phyloP scores from a whole-genome alignment of 2,329 filamentous ascomycete genomes.

The Didymellaceae sp. region DNA sequence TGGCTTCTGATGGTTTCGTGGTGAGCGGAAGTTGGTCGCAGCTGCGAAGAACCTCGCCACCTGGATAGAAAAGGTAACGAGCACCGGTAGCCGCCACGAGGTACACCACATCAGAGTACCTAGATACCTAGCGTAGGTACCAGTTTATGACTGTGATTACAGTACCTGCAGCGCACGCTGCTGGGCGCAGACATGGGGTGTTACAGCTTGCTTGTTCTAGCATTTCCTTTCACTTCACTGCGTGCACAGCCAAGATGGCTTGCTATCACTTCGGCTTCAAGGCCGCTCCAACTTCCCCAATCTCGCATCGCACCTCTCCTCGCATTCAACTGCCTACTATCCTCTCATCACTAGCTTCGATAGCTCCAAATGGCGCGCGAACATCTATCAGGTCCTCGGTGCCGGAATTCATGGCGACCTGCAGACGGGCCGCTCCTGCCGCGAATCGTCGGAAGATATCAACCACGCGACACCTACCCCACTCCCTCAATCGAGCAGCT shows the following conservation, averaged over 20 bases:
- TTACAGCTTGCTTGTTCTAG: background rate
- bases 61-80: no score
- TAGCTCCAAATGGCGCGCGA: background rate
- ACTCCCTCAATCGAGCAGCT: no score
- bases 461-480: background rate
- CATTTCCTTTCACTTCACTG: conserved; percentile 8
- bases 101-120: no score
- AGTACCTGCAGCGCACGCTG: no score
- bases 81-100: no score
- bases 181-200: background rate
- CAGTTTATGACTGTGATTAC: no score
- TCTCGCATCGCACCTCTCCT: background rate
- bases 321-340: background rate
- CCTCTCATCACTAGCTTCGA: background rate
- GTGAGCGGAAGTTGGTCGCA: no score
- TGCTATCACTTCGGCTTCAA: conserved; percentile 1
- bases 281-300: background rate
- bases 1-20: no score
- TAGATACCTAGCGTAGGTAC: no score
- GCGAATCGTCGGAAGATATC: background rate
- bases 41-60: no score
- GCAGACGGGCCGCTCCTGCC: conserved; percentile 1
- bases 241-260: background rate
- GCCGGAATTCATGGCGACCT: conserved; percentile 11
- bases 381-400: background rate